Conservation (phyloP, 2,329 filamentous ascomycete species). For the Phialophora tarda region DNA sequence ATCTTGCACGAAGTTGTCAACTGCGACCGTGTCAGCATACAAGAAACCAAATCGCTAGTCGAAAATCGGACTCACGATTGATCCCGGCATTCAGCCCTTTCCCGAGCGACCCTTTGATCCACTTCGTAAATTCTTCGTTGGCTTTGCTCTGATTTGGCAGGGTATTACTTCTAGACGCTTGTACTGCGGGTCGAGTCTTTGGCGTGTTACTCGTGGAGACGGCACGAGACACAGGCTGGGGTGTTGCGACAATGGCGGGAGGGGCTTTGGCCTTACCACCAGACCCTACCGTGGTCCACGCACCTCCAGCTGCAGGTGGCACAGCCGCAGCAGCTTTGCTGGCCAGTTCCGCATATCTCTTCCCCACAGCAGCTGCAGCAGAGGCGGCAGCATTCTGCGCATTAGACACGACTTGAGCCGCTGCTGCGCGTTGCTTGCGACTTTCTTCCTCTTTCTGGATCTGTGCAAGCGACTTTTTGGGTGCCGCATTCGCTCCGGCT, state of each 20-base stretch:
- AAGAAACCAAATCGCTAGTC: not conserved
- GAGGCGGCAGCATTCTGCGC: constrained; percentile 50
- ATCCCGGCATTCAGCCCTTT: constrained; percentile 73
- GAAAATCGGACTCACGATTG: constrained; percentile 59
- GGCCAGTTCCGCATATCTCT: constrained; percentile 93
- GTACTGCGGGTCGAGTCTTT: constrained; percentile 62
- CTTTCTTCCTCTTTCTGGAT: constrained; percentile 96
- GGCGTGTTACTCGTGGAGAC: constrained; percentile 47
- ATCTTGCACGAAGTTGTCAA: constrained; percentile 78
- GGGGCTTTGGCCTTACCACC: constrained; percentile 88
- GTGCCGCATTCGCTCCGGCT: constrained; percentile 43
- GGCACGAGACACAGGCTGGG: constrained; percentile 54
- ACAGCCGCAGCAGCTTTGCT: constrained; percentile 68
- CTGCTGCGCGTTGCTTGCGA: constrained; percentile 76
- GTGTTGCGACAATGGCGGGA: constrained; percentile 57
- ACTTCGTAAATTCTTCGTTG: constrained; percentile 91
- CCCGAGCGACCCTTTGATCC: constrained; percentile 79
- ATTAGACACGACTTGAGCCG: constrained; percentile 54
- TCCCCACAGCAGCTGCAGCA: constrained; percentile 61
- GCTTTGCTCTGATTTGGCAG: constrained; percentile 63
- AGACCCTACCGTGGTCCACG: constrained; percentile 95
- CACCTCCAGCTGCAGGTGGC: constrained; percentile 57
- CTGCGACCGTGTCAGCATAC: constrained; percentile 51
- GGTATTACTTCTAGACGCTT: constrained; percentile 53
- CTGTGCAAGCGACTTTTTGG: constrained; percentile 90